Percentiles rank a stretch among this genome's conserved stretches.
phyloP scores from a whole-genome alignment of 169 alveolate genomes.

The Eimeria tenella region DNA sequence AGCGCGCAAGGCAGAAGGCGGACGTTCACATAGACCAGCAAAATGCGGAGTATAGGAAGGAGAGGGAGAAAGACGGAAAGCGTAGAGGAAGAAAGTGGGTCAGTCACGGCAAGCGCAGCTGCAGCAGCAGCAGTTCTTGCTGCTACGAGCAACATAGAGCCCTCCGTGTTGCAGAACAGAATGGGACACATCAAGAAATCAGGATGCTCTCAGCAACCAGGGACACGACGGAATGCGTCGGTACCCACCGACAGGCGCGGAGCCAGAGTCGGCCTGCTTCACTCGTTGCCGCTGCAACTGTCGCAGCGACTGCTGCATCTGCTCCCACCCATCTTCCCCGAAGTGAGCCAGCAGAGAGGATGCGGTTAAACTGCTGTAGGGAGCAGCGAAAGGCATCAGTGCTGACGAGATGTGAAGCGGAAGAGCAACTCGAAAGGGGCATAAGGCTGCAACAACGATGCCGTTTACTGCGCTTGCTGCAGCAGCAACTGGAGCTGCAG shows the following conservation, averaged over 20 bases:
- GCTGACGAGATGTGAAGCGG: neutral
- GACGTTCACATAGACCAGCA: neutral
- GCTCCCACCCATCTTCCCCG: neutral
- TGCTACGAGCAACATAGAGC: no score
- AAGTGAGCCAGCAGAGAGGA: neutral
- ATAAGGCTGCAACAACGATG: conserved; percentile 28
- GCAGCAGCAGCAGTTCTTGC: conserved; percentile 40
- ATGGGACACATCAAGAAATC: no score
- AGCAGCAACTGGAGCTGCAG: conserved; percentile 51
- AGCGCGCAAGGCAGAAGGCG: no score
- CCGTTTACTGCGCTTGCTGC: conserved; percentile 43
- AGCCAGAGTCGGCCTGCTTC: neutral
- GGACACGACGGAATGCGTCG: no score
- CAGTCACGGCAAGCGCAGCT: neutral
- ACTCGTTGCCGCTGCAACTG: neutral
- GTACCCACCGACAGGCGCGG: no score
- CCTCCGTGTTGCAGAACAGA: no score
- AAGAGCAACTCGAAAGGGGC: conserved; percentile 13
- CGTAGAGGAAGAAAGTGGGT: neutral
- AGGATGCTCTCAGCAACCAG: no score
- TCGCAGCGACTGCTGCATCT: neutral
- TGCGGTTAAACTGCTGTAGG: neutral
- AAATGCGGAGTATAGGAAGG: neutral
- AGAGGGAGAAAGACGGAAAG: neutral
- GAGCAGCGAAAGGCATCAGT: neutral